Evolutionary conservation across 202 grass and related monocot species (phyloP), one percentile per base, ranked within the genome.

Genomic region (Setaria italica): DNA sequence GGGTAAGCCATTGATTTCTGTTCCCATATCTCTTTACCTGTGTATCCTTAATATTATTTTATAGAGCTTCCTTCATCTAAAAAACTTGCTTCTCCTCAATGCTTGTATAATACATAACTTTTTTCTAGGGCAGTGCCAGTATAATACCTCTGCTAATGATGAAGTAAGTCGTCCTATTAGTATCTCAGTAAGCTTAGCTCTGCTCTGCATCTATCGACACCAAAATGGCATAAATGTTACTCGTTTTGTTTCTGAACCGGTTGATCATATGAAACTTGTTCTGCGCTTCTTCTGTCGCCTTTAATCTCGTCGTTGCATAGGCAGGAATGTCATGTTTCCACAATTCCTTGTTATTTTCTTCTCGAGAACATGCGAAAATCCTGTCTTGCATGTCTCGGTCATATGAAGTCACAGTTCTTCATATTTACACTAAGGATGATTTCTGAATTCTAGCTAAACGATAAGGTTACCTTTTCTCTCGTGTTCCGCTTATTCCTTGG

Each of bases 1-100:
- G 96, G 96, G 96, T 95, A 92, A 89, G 88, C 25, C 62, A 75
- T 53, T 53, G 15, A 39, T 77, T 48, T 37, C 5, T 68, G 25
- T 86, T 25, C 51, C 47, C 56, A 11, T 32, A n/a, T 25, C 0
- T 78, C 7, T 69, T 13, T 88, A 37, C 13, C 34, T 75, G 54
- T 48, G 50, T 82, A 11, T 74, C 58, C 7, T 66, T 14, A 50
- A 87, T 67, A 33, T 16, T 60, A 79, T 67, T 35, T 30, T 12
- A 62, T 30, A 30, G 3, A 60, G 1, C 57, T 25, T n/a, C 9
- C 25, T 60, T n/a, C 25, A 29, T n/a, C 25, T 8, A 21, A 57
- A 25, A 13, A 62, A 35, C 33, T 16, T 16, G 14, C 33, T 35
- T 35, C 63, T 37, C 32, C 9, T 30, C 25, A 29, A 5, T 62